These are phyloP conservation scores for Alternaria sp. DNA, from an alignment of 2,329 filamentous ascomycete genomes.

Conservation along the genomic window DNA sequence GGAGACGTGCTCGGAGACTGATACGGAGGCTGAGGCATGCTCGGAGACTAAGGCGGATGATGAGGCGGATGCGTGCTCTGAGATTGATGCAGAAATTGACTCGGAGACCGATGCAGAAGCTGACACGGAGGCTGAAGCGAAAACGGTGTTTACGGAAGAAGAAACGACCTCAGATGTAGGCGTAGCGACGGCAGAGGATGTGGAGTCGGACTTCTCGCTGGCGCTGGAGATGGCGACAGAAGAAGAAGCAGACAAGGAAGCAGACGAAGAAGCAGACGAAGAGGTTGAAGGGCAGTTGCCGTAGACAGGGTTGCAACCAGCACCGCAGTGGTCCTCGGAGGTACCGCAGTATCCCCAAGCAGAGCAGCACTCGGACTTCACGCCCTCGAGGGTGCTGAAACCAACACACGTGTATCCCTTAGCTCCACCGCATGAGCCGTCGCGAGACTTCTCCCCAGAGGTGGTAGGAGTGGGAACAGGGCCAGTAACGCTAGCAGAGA, in stretches of 20 bases:
- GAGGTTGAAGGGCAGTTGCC: constrained; percentile 31
- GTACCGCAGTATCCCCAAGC: constrained; percentile 53
- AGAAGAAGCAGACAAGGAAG: not conserved
- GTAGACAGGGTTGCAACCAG: constrained; percentile 42
- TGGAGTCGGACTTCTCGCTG: constrained; percentile 17
- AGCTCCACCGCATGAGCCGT: constrained; percentile 35
- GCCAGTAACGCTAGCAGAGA: constrained; percentile 49
- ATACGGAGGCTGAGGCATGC: not conserved
- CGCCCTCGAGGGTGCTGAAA: constrained; percentile 24
- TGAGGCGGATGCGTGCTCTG: constrained; percentile 16
- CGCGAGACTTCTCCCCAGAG: constrained; percentile 23
- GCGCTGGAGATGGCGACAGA: constrained; percentile 8
- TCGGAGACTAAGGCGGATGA: constrained; percentile 7
- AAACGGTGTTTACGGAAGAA: not conserved
- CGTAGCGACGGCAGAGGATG: not conserved
- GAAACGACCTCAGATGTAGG: not conserved
- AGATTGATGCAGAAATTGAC: not conserved
- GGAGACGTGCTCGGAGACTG: constrained; percentile 11
- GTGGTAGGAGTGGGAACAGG: constrained; percentile 28
- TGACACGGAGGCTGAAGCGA: not conserved
- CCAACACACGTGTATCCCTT: constrained; percentile 38
- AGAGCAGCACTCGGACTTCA: constrained; percentile 57
- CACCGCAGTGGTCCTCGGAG: constrained; percentile 39
- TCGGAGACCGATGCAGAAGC: constrained; percentile 4
- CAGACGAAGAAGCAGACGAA: constrained; percentile 3